Percentiles rank a stretch among this genome's conserved stretches.
These are phyloP conservation scores for Gynochthodes officinalis DNA, from an alignment of 257 asterid species.

Conservation along the genomic window DNA sequence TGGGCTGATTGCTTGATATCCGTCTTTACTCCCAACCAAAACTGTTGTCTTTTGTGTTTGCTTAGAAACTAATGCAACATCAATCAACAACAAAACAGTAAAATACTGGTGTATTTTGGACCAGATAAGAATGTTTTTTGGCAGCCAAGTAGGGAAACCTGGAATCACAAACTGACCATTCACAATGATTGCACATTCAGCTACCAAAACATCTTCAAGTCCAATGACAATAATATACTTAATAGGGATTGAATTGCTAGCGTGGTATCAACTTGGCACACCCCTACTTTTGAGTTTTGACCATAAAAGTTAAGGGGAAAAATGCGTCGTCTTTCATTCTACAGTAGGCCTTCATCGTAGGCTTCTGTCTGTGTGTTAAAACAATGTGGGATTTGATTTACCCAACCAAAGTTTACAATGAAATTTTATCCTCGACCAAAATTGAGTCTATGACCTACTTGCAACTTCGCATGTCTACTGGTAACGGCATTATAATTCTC, in stretches of 20 bases:
- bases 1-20: constrained; percentile 11
- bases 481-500: not conserved
- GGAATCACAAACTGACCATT: too few species aligned
- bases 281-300: not conserved
- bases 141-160: constrained; percentile 1
- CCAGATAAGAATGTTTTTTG: too few species aligned
- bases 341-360: not conserved
- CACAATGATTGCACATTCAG: not conserved
- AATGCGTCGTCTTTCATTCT: not conserved
- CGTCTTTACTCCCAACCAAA: too few species aligned
- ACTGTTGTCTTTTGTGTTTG: constrained; percentile 14
- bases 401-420: not conserved
- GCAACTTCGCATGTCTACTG: not conserved
- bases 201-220: too few species aligned
- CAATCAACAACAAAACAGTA: too few species aligned
- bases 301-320: not conserved
- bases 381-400: not conserved
- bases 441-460: not conserved
- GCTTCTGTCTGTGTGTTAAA: not conserved
- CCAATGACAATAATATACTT: not conserved
- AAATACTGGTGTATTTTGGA: too few species aligned
- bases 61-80: constrained; percentile 14
- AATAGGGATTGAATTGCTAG: not conserved
- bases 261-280: not conserved
- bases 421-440: constrained; percentile 8